Evolutionary conservation across 2,329 filamentous ascomycete species (phyloP), one percentile per base, ranked within the genome.

Genomic region (Pestalotiopsis sp.): DNA sequence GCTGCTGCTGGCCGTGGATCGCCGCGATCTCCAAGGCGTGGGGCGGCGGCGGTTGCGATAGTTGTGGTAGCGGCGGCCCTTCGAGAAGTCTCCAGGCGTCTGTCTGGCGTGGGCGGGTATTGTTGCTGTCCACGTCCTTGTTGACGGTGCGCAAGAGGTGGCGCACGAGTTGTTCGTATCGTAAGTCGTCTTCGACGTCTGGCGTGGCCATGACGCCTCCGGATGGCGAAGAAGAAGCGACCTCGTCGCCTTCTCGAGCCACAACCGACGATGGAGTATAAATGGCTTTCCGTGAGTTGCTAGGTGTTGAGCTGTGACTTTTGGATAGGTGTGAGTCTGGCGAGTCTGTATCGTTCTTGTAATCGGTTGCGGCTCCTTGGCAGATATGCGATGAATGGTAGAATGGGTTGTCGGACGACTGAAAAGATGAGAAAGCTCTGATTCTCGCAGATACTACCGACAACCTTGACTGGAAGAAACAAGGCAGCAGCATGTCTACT

Each of bases 401-500:
- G 31, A 36, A 39, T 38, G 59, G 17, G n/a, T 14, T 20, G 31
- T 36, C 31, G 31, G 4, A 17, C 12, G 59, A 62, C 59, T 62
- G 25, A 27, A 36, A 65, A 61, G 61, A 68, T 59, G 52, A 25
- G 17, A 68, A 36, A 13, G 56, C 59, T 41, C 25, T 27, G n/a
- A 67, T 27, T n/a, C 20, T 56, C 7, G 36, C 23, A 14, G 23
- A 38, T 36, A 64, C 9, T 20, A 14, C 23, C n/a, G 61, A 27
- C 38, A 66, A 38, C 20, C 36, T 65, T 23, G 63, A 49, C 41
- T 36, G 56, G 2, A 62, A 13, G 31, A 49, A 66, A 27, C 31
- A 17, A 20, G 67, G 64, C 52, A 61, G 67, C 63, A 66, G 67
- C 63, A 66, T 65, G 25, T 20, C 45, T 52, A 23, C 31, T 58